Conservation (phyloP, 2,329 filamentous ascomycete genomes). For the Akanthomyces dipterigenus region DNA sequence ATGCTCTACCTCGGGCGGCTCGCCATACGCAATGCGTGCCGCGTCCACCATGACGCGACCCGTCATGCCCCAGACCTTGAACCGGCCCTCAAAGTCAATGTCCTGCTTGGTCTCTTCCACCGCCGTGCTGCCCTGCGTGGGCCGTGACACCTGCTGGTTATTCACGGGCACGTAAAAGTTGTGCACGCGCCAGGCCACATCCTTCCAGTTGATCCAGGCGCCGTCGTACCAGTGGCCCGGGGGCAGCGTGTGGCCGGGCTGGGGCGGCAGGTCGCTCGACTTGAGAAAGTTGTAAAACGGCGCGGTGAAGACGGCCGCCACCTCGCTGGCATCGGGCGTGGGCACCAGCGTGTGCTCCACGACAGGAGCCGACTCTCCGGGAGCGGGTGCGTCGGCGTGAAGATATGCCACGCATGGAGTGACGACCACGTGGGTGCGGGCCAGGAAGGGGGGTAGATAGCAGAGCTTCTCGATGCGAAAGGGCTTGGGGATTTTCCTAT, state of each 20-base stretch:
- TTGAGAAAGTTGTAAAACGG: conserved; percentile 79
- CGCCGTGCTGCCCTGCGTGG: conserved; percentile 40
- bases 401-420: conserved; percentile 74
- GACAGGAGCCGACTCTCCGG: conserved; percentile 29
- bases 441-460: conserved; percentile 69
- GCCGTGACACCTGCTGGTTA: conserved; percentile 61
- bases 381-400: conserved; percentile 47
- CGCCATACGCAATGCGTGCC: conserved; percentile 73
- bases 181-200: conserved; percentile 75
- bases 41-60: conserved; percentile 84
- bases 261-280: conserved; percentile 46
- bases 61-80: conserved; percentile 93
- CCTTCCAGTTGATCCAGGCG: conserved; percentile 72
- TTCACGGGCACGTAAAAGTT: conserved; percentile 84
- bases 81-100: conserved; percentile 42
- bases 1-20: conserved; percentile 78
- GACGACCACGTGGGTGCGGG: conserved; percentile 66
- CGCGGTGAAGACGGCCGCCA: conserved; percentile 88
- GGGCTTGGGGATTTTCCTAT: conserved; percentile 61
- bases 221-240: conserved; percentile 77
- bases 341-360: conserved; percentile 71
- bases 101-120: conserved; percentile 40
- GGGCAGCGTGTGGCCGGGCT: conserved; percentile 31
- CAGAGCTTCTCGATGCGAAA: conserved; percentile 86
- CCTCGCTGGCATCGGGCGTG: conserved; percentile 78